Evolutionary conservation across 225 moss, liverwort and hornwort species (phyloP).

Genomic region (Physcomitrium patens): DNA sequence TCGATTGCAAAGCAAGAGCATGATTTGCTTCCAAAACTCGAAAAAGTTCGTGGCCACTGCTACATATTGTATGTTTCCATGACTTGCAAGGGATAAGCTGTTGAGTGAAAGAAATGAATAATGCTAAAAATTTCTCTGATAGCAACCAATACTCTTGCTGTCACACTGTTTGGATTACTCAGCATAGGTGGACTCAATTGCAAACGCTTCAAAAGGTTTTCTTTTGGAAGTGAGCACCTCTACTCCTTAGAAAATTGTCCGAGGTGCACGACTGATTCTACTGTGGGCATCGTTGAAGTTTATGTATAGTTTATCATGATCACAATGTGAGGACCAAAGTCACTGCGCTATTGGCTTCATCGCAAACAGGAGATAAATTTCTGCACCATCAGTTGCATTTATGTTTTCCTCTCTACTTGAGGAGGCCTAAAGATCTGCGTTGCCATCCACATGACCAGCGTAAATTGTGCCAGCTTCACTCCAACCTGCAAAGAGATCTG

Average conservation of each 20-base stretch:
- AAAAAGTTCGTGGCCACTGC: too few species aligned
- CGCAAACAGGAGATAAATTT: constrained; percentile 10
- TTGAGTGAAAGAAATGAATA: too few species aligned
- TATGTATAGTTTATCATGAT: neutral
- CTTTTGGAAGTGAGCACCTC: constrained; percentile 1
- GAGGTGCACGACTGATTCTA: neutral
- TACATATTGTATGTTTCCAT: too few species aligned
- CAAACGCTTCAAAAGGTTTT: neutral
- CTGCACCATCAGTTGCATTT: neutral
- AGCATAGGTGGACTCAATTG: constrained; percentile 2
- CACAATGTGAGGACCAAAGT: neutral
- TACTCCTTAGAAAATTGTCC: neutral
- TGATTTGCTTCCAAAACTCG: too few species aligned
- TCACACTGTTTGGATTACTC: neutral
- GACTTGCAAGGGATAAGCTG: too few species aligned
- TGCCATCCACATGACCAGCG: constrained; percentile 50
- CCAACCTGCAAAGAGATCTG: constrained; percentile 81
- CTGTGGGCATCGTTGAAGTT: neutral
- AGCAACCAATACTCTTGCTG: too few species aligned
- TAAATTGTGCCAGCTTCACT: constrained; percentile 86
- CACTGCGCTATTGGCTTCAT: neutral
- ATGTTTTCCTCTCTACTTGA: neutral
- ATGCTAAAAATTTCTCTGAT: too few species aligned
- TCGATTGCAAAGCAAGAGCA: too few species aligned
- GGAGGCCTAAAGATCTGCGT: constrained; percentile 22